phyloP scores from a whole-genome alignment of 2,329 filamentous ascomycete genomes.

The Aspergillus sclerotialis region DNA sequence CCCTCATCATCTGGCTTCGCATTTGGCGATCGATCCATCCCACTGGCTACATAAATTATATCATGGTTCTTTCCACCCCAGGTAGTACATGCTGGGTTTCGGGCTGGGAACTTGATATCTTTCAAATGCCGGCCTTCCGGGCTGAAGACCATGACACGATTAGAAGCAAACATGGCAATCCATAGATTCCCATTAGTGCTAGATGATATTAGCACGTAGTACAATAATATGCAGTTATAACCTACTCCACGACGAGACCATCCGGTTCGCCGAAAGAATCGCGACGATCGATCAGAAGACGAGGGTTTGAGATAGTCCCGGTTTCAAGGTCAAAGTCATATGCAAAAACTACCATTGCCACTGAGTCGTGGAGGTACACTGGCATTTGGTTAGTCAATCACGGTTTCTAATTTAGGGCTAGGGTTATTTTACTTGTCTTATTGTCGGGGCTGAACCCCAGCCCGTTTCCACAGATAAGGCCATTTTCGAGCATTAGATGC shows the following conservation, averaged over 20 bases:
- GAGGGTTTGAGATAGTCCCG: conserved; percentile 24
- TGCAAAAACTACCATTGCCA: conserved; percentile 23
- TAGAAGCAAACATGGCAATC: conserved; percentile 29
- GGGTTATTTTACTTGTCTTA: conserved; percentile 19
- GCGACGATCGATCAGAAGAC: conserved; percentile 20
- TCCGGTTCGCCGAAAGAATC: conserved; percentile 26
- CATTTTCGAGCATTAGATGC: conserved; percentile 24
- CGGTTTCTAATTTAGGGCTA: neutral
- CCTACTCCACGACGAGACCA: conserved; percentile 34
- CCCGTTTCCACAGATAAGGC: conserved; percentile 31
- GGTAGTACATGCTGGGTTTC: conserved; percentile 29
- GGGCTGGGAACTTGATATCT: conserved; percentile 25
- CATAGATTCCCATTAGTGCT: conserved; percentile 31
- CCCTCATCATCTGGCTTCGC: conserved; percentile 24
- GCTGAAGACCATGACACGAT: conserved; percentile 28
- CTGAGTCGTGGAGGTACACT: conserved; percentile 32
- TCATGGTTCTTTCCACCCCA: conserved; percentile 30
- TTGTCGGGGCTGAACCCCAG: conserved; percentile 32
- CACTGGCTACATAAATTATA: conserved; percentile 27
- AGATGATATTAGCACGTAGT: too few species aligned
- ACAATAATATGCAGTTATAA: too few species aligned
- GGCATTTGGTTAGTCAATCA: neutral
- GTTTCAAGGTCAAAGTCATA: conserved; percentile 28
- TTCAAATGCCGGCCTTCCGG: conserved; percentile 25
- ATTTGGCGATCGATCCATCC: conserved; percentile 16